Base-by-base conservation (phyloP, 2,329 filamentous ascomycete genomes). In the Xylariaceae sp. region DNA sequence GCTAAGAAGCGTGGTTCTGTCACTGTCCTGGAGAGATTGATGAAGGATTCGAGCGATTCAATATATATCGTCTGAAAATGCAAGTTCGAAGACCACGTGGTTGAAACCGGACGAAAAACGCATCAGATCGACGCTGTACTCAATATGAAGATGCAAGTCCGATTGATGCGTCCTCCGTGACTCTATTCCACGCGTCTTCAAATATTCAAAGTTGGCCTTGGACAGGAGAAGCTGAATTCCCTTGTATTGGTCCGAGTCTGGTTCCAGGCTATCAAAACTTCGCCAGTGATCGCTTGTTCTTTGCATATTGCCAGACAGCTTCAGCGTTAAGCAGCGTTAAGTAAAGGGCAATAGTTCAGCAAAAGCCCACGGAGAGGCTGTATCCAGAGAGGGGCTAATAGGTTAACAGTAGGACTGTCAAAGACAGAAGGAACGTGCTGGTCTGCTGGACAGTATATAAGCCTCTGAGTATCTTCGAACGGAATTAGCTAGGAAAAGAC, bases 41-140 rank as follows among this genome's bases (percentile, higher is more conserved):
- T 63, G 45, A 15, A 56, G 61, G 26, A 67, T 60, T 27, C 63
- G 57, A 47, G 59, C 64, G 30, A 67, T 50, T 63, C 62, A 67
- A 50, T 50, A 62, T 11, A 64, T 54, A 26, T 59, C 44, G 45
- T 69, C 65, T 18, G 66, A 65, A 37, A 69, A 69, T 33, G 47
- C 50, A 50, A 67, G 23, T 46, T 67, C 60, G 10, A 69, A 24
- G 26, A 66, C 58, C 8, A 66, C 23, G 30, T 67, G 65, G n/a
- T 66, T 56, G 40, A 61, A 63, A 26, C 65, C 64, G 16, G 32
- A 45, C 27, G 52, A 26, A n/a, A 55, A 55, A 29, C 23, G 32
- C 6, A 40, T 50, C 18, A 35, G 15, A 47, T 55, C 27, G 4
- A 50, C 29, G 9, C 27, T 41, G 13, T 41, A 55, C 5, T 32